Evolutionary conservation across 371 early-diverging fungal species (phyloP), one percentile per base, ranked within the genome.

Genomic region (Quaeritorhiza haematococci): DNA sequence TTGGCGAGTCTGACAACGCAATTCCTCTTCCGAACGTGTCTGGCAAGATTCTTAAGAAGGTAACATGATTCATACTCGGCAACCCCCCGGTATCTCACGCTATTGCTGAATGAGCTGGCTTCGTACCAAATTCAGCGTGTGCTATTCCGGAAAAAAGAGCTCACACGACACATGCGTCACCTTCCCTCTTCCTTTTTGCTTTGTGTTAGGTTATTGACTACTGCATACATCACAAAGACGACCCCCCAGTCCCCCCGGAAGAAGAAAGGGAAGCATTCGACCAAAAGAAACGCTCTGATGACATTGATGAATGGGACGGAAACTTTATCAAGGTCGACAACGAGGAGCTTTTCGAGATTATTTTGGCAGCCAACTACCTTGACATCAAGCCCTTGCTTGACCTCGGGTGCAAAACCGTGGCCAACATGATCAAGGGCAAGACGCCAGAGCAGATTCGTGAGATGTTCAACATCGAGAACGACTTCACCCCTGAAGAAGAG

Each of bases 401-500:
- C 54, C 57, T 80, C 33, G 92, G 72, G 21, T 80, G 81, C 68
- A 76, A 75, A 56, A 71, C 75, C 3, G 76, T 80, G 0, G 81
- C 81, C 4, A 71, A 74, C 61, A 71, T 74, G 73, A 67, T 79
- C 47, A 74, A 73, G 65, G 79, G 79, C 5, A 79, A 79, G 66
- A 60, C 53, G 33, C 49, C 43, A 10, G 50, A 50, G 30, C 32
- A 45, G 27, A 92, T 96, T 59, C 83, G 96, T 57, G 83, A 85
- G 63, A 84, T 84, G 55, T 96, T 94, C 78, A 93, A 92, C 72
- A 94, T 95, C 60, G 83, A 83, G 53, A 90, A 89, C 63, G 94
- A 94, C 68, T 94, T 94, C 57, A 94, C 93, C 3, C 86, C 88
- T 15, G 97, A 95, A 66, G 95, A 96, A 69, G 91, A 90, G 72